Base-by-base conservation (phyloP, 345 rosid species). In the Xanthoceras sorbifolium region DNA sequence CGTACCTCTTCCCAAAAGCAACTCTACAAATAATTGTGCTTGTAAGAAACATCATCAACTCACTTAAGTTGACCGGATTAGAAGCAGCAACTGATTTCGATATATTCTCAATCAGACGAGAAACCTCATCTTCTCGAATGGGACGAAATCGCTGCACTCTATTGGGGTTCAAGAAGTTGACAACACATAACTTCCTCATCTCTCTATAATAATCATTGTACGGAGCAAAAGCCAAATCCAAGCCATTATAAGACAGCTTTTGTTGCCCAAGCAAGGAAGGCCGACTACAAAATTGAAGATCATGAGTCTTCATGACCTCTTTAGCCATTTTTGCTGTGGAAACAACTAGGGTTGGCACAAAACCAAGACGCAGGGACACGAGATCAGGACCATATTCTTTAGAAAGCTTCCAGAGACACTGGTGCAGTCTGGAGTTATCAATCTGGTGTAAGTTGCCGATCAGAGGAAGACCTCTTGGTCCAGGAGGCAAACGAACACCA, bases 401-500 rank as follows among this genome's bases (percentile, higher is more conserved):
- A 6, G 87, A 86, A 4, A 86, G 85, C 12, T 83, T 18, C 79
- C 78, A 65, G 28, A 82, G 60, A 25, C 22, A 20, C 28, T 0
- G 26, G 59, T 81, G 82, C 28, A 28, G 71, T 38, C 8, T 15
- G 5, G 81, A 46, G 60, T 15, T 40, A 68, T 73, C 69, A 32
- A 78, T 46, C 68, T 73, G 80, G 65, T 76, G 82, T n/a, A 85
- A 62, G 72, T 85, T 84, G 1, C 88, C 86, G 3, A 80, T 74
- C 0, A 87, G 34, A 2, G 85, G 88, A 65, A 85, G 82, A n/a
- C 74, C 78, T 3, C 1, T 26, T 11, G 87, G 90, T 3, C 85
- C 84, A 0, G 87, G 88, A 9, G 85, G 88, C 22, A 69, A 34
- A 63, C 31, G 26, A 62, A 0, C 9, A 12, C 62, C n/a, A n/a